Evolutionary conservation across 2,329 filamentous ascomycete species (phyloP).

Genomic region (Dichotomopilus funicola): DNA sequence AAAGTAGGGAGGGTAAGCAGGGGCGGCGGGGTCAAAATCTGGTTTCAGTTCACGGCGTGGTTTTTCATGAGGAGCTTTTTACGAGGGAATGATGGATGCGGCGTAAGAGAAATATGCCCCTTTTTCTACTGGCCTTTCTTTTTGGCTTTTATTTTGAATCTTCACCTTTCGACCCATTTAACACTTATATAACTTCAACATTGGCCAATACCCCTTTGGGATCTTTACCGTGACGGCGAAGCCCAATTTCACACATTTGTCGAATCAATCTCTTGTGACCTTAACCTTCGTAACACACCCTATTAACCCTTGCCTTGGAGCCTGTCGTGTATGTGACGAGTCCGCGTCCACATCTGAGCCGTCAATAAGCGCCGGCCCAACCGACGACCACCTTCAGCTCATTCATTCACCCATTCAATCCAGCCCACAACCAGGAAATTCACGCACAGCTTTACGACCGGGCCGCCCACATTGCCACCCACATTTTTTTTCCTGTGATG

Average conservation of each 20-base stretch:
- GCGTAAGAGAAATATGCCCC: not conserved
- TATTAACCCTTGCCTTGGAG: no score
- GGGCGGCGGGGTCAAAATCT: constrained; percentile 13
- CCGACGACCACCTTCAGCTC: no score
- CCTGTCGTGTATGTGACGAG: no score
- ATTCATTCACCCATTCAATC: no score
- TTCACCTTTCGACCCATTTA: not conserved
- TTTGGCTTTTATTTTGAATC: constrained; percentile 11
- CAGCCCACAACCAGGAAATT: no score
- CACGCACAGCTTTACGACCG: no score
- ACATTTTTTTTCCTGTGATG: no score
- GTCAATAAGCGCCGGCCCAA: no score
- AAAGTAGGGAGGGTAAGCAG: not conserved
- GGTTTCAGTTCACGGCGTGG: constrained; percentile 9
- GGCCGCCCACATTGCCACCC: no score
- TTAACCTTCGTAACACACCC: no score
- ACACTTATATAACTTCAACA: not conserved
- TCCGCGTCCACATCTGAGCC: no score
- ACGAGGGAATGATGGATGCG: constrained; percentile 10
- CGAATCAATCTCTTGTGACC: no score
- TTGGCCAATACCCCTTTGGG: constrained; percentile 17
- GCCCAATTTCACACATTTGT: not conserved
- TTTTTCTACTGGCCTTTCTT: not conserved
- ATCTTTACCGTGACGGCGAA: not conserved
- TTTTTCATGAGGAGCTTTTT: constrained; percentile 2